phyloP scores from a whole-genome alignment of 2,329 filamentous ascomycete species.

The Epichloe coenophiala region DNA sequence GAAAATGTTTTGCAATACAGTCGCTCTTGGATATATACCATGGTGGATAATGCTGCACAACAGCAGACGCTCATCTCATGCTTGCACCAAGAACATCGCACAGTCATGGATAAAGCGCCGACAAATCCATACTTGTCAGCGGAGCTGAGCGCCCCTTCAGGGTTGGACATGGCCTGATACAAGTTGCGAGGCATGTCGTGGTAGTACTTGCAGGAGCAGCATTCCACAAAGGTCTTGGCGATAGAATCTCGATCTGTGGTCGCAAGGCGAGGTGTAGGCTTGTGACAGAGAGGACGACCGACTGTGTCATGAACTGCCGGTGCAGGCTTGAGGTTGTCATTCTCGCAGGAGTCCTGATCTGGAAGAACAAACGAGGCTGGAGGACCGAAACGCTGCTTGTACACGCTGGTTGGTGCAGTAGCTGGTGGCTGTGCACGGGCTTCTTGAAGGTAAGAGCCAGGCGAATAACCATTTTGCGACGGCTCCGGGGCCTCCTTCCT shows the following conservation, averaged over 20 bases:
- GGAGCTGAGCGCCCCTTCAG: constrained; percentile 36
- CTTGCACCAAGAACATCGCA: constrained; percentile 58
- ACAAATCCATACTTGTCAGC: constrained; percentile 38
- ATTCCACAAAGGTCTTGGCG: constrained; percentile 52
- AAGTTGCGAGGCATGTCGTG: constrained; percentile 52
- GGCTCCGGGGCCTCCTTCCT: constrained; percentile 8
- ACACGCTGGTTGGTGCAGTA: constrained; percentile 3
- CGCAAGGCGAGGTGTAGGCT: constrained; percentile 4
- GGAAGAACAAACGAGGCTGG: constrained; percentile 10
- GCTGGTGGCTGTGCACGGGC: constrained; percentile 8
- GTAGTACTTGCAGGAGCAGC: constrained; percentile 50
- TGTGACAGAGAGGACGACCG: constrained; percentile 4
- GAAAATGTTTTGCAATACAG: constrained; percentile 27
- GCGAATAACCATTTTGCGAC: background rate
- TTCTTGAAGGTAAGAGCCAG: constrained; percentile 11
- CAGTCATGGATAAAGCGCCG: constrained; percentile 44
- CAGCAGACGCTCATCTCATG: constrained; percentile 58
- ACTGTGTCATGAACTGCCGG: background rate
- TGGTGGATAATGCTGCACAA: constrained; percentile 54
- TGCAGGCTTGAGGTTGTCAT: background rate
- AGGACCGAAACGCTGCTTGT: constrained; percentile 9
- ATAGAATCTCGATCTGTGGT: constrained; percentile 25
- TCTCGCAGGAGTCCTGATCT: background rate
- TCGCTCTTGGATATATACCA: constrained; percentile 52
- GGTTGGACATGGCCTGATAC: constrained; percentile 51